Conservation (phyloP, 139 green algal species). For the Trebouxia sp. region DNA sequence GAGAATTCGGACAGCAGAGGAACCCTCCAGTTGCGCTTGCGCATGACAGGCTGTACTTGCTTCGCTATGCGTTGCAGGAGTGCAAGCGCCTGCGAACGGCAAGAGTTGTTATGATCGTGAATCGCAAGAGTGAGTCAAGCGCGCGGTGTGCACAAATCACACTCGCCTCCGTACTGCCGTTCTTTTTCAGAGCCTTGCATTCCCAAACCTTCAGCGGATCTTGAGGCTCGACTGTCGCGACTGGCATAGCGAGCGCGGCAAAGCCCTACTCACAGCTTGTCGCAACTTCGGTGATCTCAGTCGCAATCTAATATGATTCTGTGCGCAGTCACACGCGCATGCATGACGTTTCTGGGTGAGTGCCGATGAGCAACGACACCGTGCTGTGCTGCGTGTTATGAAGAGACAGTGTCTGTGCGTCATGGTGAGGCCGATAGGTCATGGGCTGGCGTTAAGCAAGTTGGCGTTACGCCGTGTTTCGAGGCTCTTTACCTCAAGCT, state of each 20-base stretch:
- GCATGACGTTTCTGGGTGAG: no score
- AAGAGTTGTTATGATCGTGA: neutral
- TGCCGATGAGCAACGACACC: no score
- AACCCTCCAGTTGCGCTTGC: slow-evolving; percentile 59
- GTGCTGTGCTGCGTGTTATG: neutral
- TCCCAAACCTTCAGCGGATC: slow-evolving; percentile 8
- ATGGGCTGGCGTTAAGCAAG: neutral
- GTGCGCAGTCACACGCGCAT: no score
- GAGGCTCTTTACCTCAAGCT: no score
- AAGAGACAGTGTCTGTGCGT: neutral
- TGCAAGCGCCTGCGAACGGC: slow-evolving; percentile 46
- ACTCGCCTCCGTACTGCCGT: neutral
- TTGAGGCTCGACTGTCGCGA: neutral
- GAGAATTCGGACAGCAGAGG: slow-evolving; percentile 77
- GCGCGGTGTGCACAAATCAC: no score
- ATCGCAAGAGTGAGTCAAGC: no score
- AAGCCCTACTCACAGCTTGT: no score
- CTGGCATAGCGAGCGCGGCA: neutral
- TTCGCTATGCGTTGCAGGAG: slow-evolving; percentile 58
- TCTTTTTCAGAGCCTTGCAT: neutral
- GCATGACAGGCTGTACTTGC: slow-evolving; percentile 91
- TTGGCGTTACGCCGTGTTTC: slow-evolving; percentile 3
- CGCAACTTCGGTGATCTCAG: no score
- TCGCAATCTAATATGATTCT: neutral
- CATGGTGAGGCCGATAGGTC: no score